A percentile compares a stretch with the other conserved stretches of the same genome.
phyloP scores from a whole-genome alignment of 257 asterid species.

The Jacaranda copaia region DNA sequence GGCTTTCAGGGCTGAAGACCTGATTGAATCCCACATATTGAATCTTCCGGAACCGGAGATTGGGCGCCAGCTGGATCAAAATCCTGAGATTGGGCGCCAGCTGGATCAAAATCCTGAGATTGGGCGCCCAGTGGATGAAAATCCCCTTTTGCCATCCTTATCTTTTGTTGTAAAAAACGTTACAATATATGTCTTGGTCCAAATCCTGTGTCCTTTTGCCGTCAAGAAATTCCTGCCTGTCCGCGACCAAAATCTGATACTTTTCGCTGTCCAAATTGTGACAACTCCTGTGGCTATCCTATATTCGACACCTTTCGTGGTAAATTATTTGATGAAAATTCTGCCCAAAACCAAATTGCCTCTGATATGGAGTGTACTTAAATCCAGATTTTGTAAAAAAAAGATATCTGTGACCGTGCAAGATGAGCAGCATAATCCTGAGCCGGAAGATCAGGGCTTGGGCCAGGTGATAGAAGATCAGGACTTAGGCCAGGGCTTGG shows the following conservation, averaged over 20 bases:
- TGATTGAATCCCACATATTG: not conserved
- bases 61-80: too few species aligned
- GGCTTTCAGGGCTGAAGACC: not conserved
- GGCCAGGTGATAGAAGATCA: too few species aligned
- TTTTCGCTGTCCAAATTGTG: not conserved
- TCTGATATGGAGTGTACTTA: not conserved
- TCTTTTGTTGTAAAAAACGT: not conserved
- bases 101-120: too few species aligned
- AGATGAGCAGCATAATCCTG: not conserved
- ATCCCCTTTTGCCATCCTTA: not conserved
- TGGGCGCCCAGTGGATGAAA: too few species aligned
- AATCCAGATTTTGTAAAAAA: not conserved
- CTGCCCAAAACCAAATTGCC: not conserved
- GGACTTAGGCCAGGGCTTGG: not conserved
- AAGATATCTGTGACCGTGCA: not conserved
- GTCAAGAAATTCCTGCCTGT: not conserved
- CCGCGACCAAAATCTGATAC: not conserved
- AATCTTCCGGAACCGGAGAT: too few species aligned
- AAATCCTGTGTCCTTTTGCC: not conserved
- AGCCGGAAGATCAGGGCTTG: too few species aligned
- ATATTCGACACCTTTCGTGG: not conserved
- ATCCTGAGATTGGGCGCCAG: too few species aligned
- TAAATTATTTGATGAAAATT: not conserved
- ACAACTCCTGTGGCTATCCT: not conserved
- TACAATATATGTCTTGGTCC: not conserved